phyloP scores from a whole-genome alignment of 164 flowering plant genomes.

The Kalanchoe fedtschenkoi region DNA sequence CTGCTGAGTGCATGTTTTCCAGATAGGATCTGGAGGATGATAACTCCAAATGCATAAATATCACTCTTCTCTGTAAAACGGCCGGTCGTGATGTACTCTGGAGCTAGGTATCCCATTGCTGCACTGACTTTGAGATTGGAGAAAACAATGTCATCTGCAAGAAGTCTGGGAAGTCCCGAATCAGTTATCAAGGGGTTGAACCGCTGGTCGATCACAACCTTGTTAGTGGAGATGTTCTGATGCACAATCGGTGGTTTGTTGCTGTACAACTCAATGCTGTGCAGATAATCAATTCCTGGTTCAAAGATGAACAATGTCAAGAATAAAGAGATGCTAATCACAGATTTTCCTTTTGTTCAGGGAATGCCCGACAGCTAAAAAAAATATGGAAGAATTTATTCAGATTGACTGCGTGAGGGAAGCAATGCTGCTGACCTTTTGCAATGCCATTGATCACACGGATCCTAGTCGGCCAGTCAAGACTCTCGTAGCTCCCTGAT shows the following conservation, averaged over 20 bases:
- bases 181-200: slow-evolving; percentile 38
- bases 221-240: slow-evolving; percentile 39
- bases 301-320: not conserved
- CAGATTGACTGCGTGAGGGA: not conserved
- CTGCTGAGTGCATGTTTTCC: slow-evolving; percentile 24
- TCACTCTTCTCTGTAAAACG: slow-evolving; percentile 49
- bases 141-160: slow-evolving; percentile 43
- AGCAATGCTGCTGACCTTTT: slow-evolving; percentile 34
- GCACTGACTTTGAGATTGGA: slow-evolving; percentile 46
- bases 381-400: not conserved
- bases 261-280: slow-evolving; percentile 18
- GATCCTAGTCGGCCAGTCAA: slow-evolving; percentile 48
- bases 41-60: slow-evolving; percentile 46
- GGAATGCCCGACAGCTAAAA: not conserved
- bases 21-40: slow-evolving; percentile 37
- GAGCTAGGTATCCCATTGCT: slow-evolving; percentile 55
- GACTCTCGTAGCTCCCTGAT: slow-evolving; percentile 23
- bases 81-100: slow-evolving; percentile 47
- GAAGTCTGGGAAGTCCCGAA: slow-evolving; percentile 39
- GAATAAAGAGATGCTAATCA: too few relatives aligned
- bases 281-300: slow-evolving; percentile 39
- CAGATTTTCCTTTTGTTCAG: too few relatives aligned
- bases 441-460: slow-evolving; percentile 51
- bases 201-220: slow-evolving; percentile 31
- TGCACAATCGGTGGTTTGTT: slow-evolving; percentile 38